Base-by-base conservation (phyloP, 371 early-diverging fungal species). In the Zychaea mexicana region DNA sequence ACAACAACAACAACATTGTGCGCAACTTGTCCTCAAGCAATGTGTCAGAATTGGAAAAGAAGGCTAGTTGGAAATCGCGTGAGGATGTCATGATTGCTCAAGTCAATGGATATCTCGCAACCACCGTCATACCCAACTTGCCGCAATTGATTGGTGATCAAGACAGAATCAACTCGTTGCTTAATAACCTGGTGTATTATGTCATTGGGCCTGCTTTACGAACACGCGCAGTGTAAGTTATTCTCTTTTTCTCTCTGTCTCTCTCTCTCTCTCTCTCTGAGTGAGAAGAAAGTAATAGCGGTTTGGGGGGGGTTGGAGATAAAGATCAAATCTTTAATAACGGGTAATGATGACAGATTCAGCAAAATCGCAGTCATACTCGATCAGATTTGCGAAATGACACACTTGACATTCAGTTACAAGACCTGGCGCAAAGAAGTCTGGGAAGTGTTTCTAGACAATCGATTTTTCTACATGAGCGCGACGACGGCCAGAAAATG, bases 181-280 rank as follows among this genome's bases (percentile, higher is more conserved):
- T 91, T 5, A 83, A 85, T 21, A 94, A 92, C 63, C 54, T 93
- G 6, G 85, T 93, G 60, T 93, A 95, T 65, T 94, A 94, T 70
- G 85, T 93, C 21, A 83, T 94, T 36, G 85, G 81, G 0, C 94
- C 95, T 12, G 73, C 78, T 2, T 62, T 95, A 15, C 88, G 79
- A 7, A 58, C 65, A 24, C 57, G 57, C 31, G 57, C 68, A 28
- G 67, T 57, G 78, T 78, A 74, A 69, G 66, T n/a, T 6, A 2
- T 21, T 1, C 4, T 42, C 5, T 13, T 39, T 46, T 19, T 46
- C 19, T 46, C 19, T 36, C 33, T 10, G 17, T 57, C 17, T 59
- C 39, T 32, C 22, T 26, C 3, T 17, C 17, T 24, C 15, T 57
- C 22, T 46, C 19, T 53, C 27, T 57, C 15, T 33, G 33, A 33